These are phyloP conservation scores for Aristolochia fimbriata DNA, from an alignment of 164 flowering plant genomes.

Conservation along the genomic window DNA sequence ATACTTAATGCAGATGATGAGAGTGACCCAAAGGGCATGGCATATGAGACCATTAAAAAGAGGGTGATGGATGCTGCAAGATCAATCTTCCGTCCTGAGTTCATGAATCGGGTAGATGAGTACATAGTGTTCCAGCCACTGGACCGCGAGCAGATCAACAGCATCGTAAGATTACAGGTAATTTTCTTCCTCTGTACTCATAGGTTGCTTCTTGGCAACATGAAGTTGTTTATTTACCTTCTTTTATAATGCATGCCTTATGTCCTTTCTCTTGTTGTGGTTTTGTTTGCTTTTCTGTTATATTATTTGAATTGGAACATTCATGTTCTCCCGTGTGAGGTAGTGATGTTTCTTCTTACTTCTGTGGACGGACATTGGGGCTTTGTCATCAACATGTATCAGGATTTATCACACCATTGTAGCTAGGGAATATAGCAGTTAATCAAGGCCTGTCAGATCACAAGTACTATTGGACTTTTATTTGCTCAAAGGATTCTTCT, in stretches of 20 bases:
- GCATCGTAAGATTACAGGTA: constrained; percentile 86
- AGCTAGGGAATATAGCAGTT: too few relatives aligned
- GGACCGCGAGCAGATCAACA: constrained; percentile 72
- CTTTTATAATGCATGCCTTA: too few relatives aligned
- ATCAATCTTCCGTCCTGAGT: constrained; percentile 86
- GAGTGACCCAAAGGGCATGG: constrained; percentile 26
- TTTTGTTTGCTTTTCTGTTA: background rate
- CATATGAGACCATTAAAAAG: constrained; percentile 72
- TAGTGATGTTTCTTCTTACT: too few relatives aligned
- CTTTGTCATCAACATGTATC: too few relatives aligned
- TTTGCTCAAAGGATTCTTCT: too few relatives aligned
- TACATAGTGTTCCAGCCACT: constrained; percentile 95
- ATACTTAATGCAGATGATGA: constrained; percentile 73
- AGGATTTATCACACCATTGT: too few relatives aligned
- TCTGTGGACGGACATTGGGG: too few relatives aligned
- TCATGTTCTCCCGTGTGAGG: too few relatives aligned
- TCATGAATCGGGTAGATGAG: constrained; percentile 96
- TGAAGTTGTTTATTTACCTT: background rate
- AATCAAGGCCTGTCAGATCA: too few relatives aligned
- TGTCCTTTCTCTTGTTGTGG: background rate
- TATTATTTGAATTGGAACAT: background rate
- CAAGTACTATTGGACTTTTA: too few relatives aligned
- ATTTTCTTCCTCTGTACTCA: background rate
- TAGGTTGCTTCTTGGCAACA: too few relatives aligned
- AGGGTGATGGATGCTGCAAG: constrained; percentile 96